These are phyloP conservation scores for Vinca minor DNA, from an alignment of 257 asterid genomes.

Conservation along the genomic window DNA sequence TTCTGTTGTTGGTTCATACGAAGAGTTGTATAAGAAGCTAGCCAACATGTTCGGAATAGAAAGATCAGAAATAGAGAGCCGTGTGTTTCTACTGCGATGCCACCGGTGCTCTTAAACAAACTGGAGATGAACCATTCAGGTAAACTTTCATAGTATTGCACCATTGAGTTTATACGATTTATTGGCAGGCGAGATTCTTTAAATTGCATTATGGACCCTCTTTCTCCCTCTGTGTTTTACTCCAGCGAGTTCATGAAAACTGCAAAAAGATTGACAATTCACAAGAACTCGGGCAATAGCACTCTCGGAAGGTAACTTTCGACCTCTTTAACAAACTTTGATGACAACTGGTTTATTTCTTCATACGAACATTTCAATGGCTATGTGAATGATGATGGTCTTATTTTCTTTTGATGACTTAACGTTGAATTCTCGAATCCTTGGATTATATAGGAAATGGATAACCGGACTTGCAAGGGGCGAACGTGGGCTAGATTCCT, in stretches of 20 bases:
- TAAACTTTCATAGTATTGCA: too few species aligned
- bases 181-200: neutral
- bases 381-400: neutral
- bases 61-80: conserved; percentile 46
- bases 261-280: conserved; percentile 68
- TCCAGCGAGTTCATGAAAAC: conserved; percentile 59
- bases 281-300: conserved; percentile 39
- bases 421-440: neutral
- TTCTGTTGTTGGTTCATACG: conserved; percentile 66
- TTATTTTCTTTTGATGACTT: too few species aligned
- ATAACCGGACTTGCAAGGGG: conserved; percentile 64
- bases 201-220: neutral
- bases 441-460: conserved; percentile 50
- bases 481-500: conserved; percentile 79
- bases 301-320: conserved; percentile 43
- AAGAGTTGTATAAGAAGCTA: conserved; percentile 59
- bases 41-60: conserved; percentile 65
- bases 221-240: neutral
- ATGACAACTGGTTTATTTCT: too few species aligned
- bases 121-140: conserved; percentile 82
- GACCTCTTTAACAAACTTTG: neutral
- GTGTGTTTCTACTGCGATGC: conserved; percentile 54
- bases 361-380: neutral
- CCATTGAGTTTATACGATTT: too few species aligned
- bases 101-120: conserved; percentile 50